These are phyloP conservation scores for Ceratocystis variospora DNA, from an alignment of 2,329 filamentous ascomycete species.

Conservation along the genomic window DNA sequence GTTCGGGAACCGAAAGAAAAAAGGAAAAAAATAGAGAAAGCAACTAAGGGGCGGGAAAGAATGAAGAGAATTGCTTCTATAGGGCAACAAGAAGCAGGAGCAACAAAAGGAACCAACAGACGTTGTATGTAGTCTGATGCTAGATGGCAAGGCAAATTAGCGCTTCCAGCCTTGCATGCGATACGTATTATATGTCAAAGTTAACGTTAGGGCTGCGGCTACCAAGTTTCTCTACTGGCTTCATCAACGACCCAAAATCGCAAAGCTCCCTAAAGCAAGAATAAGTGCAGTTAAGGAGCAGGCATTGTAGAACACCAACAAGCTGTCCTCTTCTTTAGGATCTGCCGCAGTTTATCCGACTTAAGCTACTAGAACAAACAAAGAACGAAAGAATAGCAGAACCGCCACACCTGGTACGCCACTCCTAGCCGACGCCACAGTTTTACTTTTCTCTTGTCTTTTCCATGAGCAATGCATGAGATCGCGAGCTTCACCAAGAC, in stretches of 20 bases:
- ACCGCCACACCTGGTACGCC: slow-evolving; percentile 1
- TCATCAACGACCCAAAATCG: background rate
- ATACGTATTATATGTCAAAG: background rate
- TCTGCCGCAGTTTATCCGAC: slow-evolving; percentile 13
- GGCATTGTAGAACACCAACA: slow-evolving; percentile 10
- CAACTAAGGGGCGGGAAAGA: background rate
- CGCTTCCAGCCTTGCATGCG: slow-evolving; percentile 3
- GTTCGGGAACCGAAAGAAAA: background rate
- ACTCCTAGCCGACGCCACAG: background rate
- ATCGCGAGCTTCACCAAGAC: background rate
- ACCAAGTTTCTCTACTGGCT: background rate
- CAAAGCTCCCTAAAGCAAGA: background rate
- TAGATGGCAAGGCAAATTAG: background rate
- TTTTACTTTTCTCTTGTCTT: slow-evolving; percentile 1
- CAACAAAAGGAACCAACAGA: background rate
- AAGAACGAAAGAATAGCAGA: background rate
- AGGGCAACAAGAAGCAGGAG: background rate
- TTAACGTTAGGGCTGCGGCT: background rate
- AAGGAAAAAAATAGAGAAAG: background rate
- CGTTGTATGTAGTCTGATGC: background rate
- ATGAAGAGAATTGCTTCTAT: background rate
- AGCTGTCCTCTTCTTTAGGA: slow-evolving; percentile 16
- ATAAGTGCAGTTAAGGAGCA: background rate
- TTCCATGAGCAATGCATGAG: background rate
- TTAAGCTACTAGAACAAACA: background rate